Evolutionary conservation across 1,284 basidiomycete species (phyloP).

Genomic region (Amylostereum chailletii): DNA sequence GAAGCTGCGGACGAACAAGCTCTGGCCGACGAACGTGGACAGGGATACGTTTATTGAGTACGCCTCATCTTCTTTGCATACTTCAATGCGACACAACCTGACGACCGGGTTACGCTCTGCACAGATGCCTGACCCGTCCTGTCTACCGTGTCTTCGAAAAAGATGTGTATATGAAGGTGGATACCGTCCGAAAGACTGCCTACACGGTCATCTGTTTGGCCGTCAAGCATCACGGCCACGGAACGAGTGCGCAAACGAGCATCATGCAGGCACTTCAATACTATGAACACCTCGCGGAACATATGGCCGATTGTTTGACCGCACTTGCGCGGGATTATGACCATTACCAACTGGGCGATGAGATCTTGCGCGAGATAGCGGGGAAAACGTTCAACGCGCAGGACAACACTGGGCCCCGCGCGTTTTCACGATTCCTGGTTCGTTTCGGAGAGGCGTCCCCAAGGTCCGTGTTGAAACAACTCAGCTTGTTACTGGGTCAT

Average conservation of each 20-base stretch:
- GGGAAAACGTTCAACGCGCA: constrained; percentile 70
- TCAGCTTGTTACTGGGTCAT: constrained; percentile 77
- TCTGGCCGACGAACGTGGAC: constrained; percentile 84
- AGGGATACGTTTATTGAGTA: constrained; percentile 79
- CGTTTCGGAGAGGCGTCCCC: constrained; percentile 81
- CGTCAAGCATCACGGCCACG: constrained; percentile 87
- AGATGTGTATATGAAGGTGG: constrained; percentile 81
- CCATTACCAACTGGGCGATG: constrained; percentile 83
- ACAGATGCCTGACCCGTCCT: constrained; percentile 77
- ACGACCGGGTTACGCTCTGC: constrained; percentile 6
- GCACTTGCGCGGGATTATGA: constrained; percentile 84
- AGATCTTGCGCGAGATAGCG: constrained; percentile 82
- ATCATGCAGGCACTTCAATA: constrained; percentile 93
- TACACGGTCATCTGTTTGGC: constrained; percentile 89
- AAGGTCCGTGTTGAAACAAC: constrained; percentile 83
- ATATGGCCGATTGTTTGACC: constrained; percentile 86
- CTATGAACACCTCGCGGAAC: constrained; percentile 90
- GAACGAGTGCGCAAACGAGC: constrained; percentile 77
- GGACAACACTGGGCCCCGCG: constrained; percentile 84
- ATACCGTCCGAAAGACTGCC: constrained; percentile 63
- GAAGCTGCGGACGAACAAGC: constrained; percentile 65
- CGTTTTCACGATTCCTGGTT: constrained; percentile 82
- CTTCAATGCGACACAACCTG: neutral
- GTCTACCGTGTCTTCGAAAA: constrained; percentile 84
- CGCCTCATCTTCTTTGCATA: constrained; percentile 16